Conservation (phyloP, 257 asterid species). For the Mitragyna speciosa region DNA sequence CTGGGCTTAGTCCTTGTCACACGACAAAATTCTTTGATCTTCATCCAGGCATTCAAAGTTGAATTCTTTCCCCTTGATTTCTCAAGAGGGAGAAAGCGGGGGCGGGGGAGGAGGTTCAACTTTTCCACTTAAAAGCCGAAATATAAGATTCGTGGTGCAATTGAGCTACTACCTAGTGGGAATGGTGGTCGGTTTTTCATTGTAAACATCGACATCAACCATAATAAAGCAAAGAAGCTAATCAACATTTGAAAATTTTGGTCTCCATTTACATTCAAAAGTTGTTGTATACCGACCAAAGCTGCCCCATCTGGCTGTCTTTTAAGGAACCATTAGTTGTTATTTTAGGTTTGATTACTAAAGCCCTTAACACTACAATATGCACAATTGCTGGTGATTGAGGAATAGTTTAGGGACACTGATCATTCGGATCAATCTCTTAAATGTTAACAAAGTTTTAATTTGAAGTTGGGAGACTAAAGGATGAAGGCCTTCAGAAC, state of each 20-base stretch:
- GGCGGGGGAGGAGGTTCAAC: no score
- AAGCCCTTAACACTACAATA: no score
- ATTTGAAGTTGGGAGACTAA: no score
- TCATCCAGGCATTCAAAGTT: not conserved
- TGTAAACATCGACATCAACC: not conserved
- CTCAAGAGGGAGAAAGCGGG: no score
- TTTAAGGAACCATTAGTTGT: constrained; percentile 15
- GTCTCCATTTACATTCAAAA: not conserved
- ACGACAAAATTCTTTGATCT: not conserved
- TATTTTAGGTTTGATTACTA: not conserved
- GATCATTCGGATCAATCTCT: not conserved
- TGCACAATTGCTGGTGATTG: not conserved
- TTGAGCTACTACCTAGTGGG: not conserved
- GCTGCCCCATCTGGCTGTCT: constrained; percentile 4
- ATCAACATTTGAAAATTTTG: not conserved
- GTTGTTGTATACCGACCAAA: not conserved
- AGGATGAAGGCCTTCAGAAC: not conserved
- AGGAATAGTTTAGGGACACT: not conserved
- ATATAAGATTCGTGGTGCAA: not conserved
- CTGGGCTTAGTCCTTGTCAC: not conserved
- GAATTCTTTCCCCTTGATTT: no score
- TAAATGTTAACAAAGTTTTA: not conserved
- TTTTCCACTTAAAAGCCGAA: constrained; percentile 2
- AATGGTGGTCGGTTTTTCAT: not conserved
- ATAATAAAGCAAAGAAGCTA: not conserved